Conservation (phyloP, 495 filamentous ascomycete genomes). For the Bacidia rubella region DNA sequence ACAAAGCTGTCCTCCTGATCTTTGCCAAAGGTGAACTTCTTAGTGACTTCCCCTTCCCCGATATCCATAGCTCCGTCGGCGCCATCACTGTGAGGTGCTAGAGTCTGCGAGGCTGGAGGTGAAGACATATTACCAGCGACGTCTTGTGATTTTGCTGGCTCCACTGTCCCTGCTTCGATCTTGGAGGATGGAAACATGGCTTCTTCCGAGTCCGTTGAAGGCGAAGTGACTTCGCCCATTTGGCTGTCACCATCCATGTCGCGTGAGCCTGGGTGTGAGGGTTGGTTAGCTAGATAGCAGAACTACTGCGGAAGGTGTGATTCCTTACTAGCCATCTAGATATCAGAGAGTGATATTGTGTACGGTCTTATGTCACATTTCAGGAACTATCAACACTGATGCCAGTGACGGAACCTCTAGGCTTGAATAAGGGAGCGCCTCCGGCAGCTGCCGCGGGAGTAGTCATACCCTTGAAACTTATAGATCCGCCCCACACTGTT, state of each 20-base stretch:
- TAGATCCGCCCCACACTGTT: no score
- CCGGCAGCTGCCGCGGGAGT: no score
- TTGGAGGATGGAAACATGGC: constrained; percentile 22
- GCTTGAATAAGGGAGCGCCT: no score
- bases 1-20: constrained; percentile 14
- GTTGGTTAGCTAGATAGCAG: neutral
- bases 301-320: no score
- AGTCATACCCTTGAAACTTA: no score
- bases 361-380: no score
- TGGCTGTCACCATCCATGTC: constrained; percentile 44
- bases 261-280: neutral
- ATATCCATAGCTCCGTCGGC: constrained; percentile 8
- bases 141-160: neutral
- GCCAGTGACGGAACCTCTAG: no score
- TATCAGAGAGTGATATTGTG: no score
- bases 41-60: neutral
- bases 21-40: constrained; percentile 12
- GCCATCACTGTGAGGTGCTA: constrained; percentile 14
- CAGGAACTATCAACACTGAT: no score
- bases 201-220: constrained; percentile 26
- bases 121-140: constrained; percentile 18
- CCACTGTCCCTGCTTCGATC: constrained; percentile 12
- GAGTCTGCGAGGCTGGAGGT: constrained; percentile 37
- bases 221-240: constrained; percentile 43
- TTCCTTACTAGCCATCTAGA: no score